Conservation (phyloP, 2,329 filamentous ascomycete species). For the Fusarium hainanense region DNA sequence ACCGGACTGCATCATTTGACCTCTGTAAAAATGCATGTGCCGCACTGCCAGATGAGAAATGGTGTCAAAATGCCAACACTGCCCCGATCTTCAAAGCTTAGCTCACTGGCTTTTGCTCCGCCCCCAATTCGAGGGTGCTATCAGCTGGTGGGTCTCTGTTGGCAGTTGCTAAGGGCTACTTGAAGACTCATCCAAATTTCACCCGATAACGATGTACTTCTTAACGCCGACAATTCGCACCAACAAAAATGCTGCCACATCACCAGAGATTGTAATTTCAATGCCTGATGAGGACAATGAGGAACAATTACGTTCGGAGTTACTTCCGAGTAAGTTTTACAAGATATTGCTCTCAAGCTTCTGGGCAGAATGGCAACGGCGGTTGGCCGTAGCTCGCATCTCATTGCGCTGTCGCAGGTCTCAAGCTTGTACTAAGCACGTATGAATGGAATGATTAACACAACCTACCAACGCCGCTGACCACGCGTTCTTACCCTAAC, state of each 20-base stretch:
- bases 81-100: neutral
- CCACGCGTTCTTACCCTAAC: no score
- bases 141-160: neutral
- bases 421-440: no score
- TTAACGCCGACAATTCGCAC: neutral
- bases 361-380: no score
- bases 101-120: neutral
- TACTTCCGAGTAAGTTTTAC: neutral
- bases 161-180: neutral
- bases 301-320: neutral
- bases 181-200: fast-evolving
- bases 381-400: no score
- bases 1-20: neutral
- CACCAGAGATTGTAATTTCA: neutral
- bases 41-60: neutral
- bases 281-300: neutral
- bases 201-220: neutral
- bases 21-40: neutral
- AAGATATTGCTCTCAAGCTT: no score
- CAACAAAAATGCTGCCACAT: neutral
- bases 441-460: no score
- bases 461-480: no score
- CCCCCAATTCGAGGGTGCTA: neutral
- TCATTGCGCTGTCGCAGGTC: no score
- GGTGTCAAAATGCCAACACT: neutral